A percentile compares a stretch with the other conserved stretches of the same genome.
Evolutionary conservation across 1,284 basidiomycete species (phyloP).

Genomic region (Albatrellus sp.): DNA sequence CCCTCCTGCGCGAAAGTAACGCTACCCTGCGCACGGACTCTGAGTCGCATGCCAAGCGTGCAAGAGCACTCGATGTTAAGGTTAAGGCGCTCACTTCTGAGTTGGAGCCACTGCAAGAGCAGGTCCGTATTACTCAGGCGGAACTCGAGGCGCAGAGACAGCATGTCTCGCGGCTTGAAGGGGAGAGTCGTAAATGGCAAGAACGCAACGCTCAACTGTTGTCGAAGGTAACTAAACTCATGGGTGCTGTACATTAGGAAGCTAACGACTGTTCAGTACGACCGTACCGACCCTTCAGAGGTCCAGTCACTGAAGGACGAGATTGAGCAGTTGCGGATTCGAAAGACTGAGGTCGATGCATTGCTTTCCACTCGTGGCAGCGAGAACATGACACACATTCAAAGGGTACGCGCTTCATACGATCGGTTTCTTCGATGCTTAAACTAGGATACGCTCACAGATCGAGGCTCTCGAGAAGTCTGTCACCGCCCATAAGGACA

Average conservation of each 20-base stretch:
- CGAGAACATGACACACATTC: conserved; percentile 19
- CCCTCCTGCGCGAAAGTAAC: conserved; percentile 82
- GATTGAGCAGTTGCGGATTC: conserved; percentile 41
- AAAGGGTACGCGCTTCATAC: too few relatives aligned
- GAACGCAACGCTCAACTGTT: conserved; percentile 72
- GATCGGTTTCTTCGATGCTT: too few relatives aligned
- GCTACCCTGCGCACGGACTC: conserved; percentile 71
- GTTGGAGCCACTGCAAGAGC: conserved; percentile 67
- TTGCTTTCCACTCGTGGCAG: conserved; percentile 11
- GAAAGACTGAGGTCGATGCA: conserved; percentile 17
- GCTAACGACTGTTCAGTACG: conserved; percentile 38
- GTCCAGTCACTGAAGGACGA: conserved; percentile 73
- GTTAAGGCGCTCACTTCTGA: conserved; percentile 49
- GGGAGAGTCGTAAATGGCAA: conserved; percentile 78
- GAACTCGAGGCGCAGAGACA: conserved; percentile 63
- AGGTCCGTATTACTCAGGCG: conserved; percentile 54
- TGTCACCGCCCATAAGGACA: not conserved
- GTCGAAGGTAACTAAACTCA: conserved; percentile 42
- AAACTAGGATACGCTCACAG: conserved; percentile 1
- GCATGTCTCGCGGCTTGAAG: conserved; percentile 64
- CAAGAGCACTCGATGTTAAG: conserved; percentile 51
- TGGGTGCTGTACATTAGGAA: not conserved
- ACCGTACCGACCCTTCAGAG: conserved; percentile 81
- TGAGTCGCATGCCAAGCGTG: conserved; percentile 53
- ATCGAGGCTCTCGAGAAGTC: conserved; percentile 5